Conservation (phyloP, 305 asterid species). For the Euphrasia arctica region DNA sequence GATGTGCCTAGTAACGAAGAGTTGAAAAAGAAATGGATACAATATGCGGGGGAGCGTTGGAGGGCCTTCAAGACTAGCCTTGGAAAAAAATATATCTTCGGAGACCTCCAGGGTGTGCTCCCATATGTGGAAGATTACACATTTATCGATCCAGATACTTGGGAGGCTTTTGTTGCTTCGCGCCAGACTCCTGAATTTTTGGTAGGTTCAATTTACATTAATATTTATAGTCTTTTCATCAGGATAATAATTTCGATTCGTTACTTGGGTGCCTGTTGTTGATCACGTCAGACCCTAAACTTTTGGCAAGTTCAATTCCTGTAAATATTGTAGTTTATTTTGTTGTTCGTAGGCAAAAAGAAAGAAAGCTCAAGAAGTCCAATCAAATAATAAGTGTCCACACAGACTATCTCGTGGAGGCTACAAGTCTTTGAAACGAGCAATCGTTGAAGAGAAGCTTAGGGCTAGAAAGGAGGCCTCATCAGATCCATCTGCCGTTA, state of each 20-base stretch:
- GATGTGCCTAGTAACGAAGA: background rate
- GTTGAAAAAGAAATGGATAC: background rate
- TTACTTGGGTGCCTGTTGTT: no score
- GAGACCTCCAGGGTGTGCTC: background rate
- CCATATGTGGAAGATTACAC: background rate
- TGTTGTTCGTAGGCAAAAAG: background rate
- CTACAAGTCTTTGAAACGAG: background rate
- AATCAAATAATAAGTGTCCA: background rate
- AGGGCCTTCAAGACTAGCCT: background rate
- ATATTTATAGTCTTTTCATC: background rate
- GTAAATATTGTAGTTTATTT: no score
- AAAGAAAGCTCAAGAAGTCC: background rate
- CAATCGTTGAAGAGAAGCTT: background rate
- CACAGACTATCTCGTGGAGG: background rate
- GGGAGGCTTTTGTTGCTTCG: background rate
- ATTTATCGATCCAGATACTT: background rate
- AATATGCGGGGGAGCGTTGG: background rate
- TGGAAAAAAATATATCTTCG: background rate
- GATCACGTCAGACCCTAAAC: no score
- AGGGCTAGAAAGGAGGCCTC: background rate
- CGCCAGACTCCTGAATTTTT: background rate
- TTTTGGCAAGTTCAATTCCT: no score
- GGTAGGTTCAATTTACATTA: background rate
- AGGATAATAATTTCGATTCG: background rate
- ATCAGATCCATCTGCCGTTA: background rate